phyloP scores from a whole-genome alignment of 306 rosid species.

The Inga leiocalycina region DNA sequence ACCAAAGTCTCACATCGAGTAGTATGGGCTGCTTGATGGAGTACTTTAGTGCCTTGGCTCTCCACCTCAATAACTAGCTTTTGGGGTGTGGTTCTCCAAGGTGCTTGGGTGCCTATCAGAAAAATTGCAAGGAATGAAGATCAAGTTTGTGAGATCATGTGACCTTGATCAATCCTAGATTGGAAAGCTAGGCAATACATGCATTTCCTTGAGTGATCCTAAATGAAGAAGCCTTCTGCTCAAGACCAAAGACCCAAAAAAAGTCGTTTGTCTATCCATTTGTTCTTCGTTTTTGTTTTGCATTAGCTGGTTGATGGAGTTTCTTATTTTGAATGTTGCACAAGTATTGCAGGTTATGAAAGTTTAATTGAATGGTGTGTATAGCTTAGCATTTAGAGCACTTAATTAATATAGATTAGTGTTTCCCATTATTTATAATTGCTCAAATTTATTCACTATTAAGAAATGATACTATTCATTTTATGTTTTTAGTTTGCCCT shows the following conservation, averaged over 20 bases:
- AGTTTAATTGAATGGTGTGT: background rate
- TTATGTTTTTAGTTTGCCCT: conserved; percentile 12
- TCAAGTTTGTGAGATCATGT: background rate
- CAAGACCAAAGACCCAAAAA: background rate
- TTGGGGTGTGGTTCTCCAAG: too few relatives aligned
- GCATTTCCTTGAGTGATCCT: background rate
- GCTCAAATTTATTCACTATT: background rate
- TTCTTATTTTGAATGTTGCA: background rate
- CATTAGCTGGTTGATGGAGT: background rate
- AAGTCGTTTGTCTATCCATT: background rate
- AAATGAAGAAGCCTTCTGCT: background rate
- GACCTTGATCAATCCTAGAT: background rate
- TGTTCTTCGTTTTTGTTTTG: background rate
- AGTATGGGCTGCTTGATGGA: too few relatives aligned
- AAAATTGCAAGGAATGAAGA: background rate
- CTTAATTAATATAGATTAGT: background rate
- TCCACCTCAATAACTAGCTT: too few relatives aligned
- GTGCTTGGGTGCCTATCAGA: too few relatives aligned
- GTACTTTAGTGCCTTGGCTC: too few relatives aligned
- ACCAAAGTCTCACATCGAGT: too few relatives aligned
- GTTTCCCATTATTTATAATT: background rate
- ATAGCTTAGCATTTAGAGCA: background rate
- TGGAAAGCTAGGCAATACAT: background rate
- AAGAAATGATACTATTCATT: background rate
- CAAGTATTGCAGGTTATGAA: too few relatives aligned